Conservation (phyloP, 2,329 filamentous ascomycete species). For the Ophiosphaerella korrae region DNA sequence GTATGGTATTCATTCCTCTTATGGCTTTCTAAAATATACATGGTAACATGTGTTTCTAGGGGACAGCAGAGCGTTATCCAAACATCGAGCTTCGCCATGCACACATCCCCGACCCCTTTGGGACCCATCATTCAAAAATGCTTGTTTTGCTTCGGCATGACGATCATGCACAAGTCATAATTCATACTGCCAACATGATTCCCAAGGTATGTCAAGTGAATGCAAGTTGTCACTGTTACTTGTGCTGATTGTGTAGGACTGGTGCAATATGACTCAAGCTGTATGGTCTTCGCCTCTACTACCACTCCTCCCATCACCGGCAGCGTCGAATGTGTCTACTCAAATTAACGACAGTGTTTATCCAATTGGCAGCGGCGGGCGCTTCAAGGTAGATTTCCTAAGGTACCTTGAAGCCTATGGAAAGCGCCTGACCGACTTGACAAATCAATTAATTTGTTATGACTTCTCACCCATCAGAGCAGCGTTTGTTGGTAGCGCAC, state of each 20-base stretch:
- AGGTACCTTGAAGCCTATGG: constrained; percentile 76
- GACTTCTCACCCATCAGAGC: constrained; percentile 74
- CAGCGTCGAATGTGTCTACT: neutral
- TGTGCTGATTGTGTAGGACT: constrained; percentile 58
- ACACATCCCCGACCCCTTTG: constrained; percentile 82
- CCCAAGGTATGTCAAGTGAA: neutral
- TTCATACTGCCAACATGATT: constrained; percentile 93
- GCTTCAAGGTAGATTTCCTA: constrained; percentile 78
- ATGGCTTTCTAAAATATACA: neutral
- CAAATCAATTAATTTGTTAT: constrained; percentile 62
- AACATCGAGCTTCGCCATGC: constrained; percentile 76
- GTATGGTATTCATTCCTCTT: constrained; percentile 48
- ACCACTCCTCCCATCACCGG: constrained; percentile 49
- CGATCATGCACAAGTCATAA: constrained; percentile 75
- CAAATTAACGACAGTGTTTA: constrained; percentile 3
- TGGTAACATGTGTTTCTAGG: constrained; percentile 50
- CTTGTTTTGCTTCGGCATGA: constrained; percentile 80
- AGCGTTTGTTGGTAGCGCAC: constrained; percentile 78
- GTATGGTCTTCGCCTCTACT: constrained; percentile 79
- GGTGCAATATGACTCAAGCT: constrained; percentile 85
- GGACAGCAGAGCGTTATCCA: constrained; percentile 63
- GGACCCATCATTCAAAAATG: constrained; percentile 89
- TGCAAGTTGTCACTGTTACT: neutral
- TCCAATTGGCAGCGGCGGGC: constrained; percentile 64
- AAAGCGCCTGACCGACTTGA: constrained; percentile 59